Base-by-base conservation (phyloP, 192 early-diverging fungal genomes). In the Entomortierella parvispora region DNA sequence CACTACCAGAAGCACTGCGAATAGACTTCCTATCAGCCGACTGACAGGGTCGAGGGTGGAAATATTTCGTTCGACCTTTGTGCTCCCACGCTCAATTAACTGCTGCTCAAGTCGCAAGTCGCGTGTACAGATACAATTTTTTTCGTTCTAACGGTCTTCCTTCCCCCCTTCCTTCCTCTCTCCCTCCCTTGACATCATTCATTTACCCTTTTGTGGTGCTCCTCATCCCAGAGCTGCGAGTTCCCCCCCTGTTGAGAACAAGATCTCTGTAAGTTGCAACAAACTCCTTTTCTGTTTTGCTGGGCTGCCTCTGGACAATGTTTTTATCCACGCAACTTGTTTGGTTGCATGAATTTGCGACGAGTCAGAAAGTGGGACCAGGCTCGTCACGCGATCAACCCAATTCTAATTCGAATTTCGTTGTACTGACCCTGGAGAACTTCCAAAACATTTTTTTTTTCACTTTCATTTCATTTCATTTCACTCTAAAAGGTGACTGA, bases 171-270 rank as follows among this genome's bases (percentile, higher is more conserved):
- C 20, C 12, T 6, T 32, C 34, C 4, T 14, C 9, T 17, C 28
- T 31, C 3, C 32, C 12, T 4, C 4, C 29, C 2, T 25, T 1
- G 28, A 52, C n/a, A n/a, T n/a, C n/a, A n/a, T n/a, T n/a, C n/a
- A n/a, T n/a, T n/a, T n/a, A n/a, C n/a, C n/a, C n/a, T n/a, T n/a
- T n/a, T n/a, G n/a, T n/a, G n/a, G n/a, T n/a, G n/a, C n/a, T n/a
- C n/a, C n/a, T n/a, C n/a, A n/a, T n/a, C n/a, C n/a, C 17, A 54
- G 44, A 40, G 54, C 61, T 43, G 42, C 42, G 33, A 49, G 62
- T 20, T 54, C 53, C 7, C 58, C 72, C 43, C 72, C 65, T 31
- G 44, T 64, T 18, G 72, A 76, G 58, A 76, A 62, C 59, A 76
- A 76, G 53, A 47, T 76, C 54, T 62, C 42, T 32, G 72, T 76